Conservation (phyloP, 2,329 filamentous ascomycete species). For the Moelleriella libera region DNA sequence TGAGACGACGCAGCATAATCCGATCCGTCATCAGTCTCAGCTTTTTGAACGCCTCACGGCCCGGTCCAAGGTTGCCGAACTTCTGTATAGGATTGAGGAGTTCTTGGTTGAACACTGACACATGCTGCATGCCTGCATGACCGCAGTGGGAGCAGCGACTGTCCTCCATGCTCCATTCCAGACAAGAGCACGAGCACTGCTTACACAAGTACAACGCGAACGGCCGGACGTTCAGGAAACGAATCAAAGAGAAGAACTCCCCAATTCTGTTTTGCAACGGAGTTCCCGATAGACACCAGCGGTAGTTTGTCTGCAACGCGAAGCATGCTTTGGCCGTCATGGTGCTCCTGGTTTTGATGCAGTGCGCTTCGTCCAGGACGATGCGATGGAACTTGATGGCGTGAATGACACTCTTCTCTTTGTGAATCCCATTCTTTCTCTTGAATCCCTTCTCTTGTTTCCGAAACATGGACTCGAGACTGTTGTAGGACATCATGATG, state of each 20-base stretch:
- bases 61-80: slow-evolving; percentile 45
- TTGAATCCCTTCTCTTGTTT: slow-evolving; percentile 87
- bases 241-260: slow-evolving; percentile 87
- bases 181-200: slow-evolving; percentile 60
- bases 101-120: slow-evolving; percentile 77
- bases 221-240: slow-evolving; percentile 77
- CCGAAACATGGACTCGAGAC: slow-evolving; percentile 79
- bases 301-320: slow-evolving; percentile 72
- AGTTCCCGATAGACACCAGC: slow-evolving; percentile 92
- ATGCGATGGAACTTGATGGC: slow-evolving; percentile 77
- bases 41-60: slow-evolving; percentile 62
- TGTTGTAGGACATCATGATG: slow-evolving; percentile 93
- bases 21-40: slow-evolving; percentile 78
- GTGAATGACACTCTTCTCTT: slow-evolving; percentile 70
- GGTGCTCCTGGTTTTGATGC: slow-evolving; percentile 80
- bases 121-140: slow-evolving; percentile 27
- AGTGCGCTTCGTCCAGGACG: slow-evolving; percentile 90
- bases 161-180: slow-evolving; percentile 71
- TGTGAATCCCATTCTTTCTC: slow-evolving; percentile 65
- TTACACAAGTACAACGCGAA: slow-evolving; percentile 95
- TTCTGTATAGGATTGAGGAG: slow-evolving; percentile 70
- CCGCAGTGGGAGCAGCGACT: slow-evolving; percentile 56
- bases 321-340: slow-evolving; percentile 94
- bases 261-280: slow-evolving; percentile 95
- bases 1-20: slow-evolving; percentile 91